Evolutionary conservation across 495 filamentous ascomycete genomes (phyloP).

Genomic region (Aspergillus ostianus): DNA sequence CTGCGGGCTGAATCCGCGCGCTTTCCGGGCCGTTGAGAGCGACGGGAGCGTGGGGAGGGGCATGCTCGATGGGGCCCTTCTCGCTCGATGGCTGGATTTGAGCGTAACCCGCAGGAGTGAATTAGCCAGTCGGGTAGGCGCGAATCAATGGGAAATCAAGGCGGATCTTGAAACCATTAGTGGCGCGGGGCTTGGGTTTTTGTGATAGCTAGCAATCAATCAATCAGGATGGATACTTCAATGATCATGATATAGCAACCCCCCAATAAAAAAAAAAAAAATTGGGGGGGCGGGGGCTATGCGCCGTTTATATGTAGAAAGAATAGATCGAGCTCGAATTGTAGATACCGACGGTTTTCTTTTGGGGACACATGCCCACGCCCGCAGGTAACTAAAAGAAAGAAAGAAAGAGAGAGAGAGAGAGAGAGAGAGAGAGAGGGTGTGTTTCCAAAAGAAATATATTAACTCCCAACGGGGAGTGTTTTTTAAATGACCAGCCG

Average conservation of each 20-base stretch:
- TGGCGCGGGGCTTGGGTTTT: conserved; percentile 56
- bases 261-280: no score
- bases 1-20: conserved; percentile 78
- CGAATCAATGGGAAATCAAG: conserved; percentile 54
- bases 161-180: conserved; percentile 60
- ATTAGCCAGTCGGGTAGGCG: conserved; percentile 63
- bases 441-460: no score
- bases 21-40: conserved; percentile 59
- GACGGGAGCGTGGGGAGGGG: conserved; percentile 52
- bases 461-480: neutral
- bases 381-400: neutral
- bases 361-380: no score
- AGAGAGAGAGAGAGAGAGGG: no score
- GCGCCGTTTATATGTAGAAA: neutral
- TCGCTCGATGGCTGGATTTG: conserved; percentile 68
- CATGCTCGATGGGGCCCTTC: conserved; percentile 60
- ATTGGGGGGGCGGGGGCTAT: no score
- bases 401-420: neutral
- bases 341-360: no score
- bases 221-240: neutral
- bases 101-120: conserved; percentile 65
- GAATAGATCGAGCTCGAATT: neutral
- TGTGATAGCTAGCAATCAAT: conserved; percentile 24
- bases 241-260: neutral
- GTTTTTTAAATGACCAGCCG: conserved; percentile 14